Percentiles rank a stretch among this genome's conserved stretches.
Evolutionary conservation across 768 basidiomycete genomes (phyloP).

Genomic region (Suillus lakei): DNA sequence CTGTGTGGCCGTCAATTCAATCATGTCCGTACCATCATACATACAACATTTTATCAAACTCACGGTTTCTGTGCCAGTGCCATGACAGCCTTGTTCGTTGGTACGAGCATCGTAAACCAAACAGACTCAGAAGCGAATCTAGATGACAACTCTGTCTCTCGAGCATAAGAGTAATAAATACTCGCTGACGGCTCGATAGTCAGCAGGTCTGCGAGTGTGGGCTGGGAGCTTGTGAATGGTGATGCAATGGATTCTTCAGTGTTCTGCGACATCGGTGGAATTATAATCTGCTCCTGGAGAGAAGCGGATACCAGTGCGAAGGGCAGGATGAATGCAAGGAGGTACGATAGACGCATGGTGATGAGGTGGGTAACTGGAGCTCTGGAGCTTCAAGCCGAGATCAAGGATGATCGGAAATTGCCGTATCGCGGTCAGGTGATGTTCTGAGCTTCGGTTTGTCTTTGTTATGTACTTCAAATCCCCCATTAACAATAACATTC

Average conservation of each 20-base stretch:
- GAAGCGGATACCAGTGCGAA: constrained; percentile 36
- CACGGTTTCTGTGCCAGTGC: constrained; percentile 82
- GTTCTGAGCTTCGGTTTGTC: too few species aligned
- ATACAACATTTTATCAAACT: constrained; percentile 36
- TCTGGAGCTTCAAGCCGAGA: background rate
- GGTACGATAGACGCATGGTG: constrained; percentile 20
- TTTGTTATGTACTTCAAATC: too few species aligned
- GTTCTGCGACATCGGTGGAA: constrained; percentile 23
- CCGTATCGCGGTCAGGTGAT: background rate
- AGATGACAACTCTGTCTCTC: constrained; percentile 66
- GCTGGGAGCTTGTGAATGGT: constrained; percentile 49
- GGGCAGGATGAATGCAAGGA: constrained; percentile 34
- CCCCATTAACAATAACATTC: too few species aligned
- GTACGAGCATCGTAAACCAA: constrained; percentile 69
- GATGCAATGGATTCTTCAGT: constrained; percentile 22
- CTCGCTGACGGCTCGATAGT: constrained; percentile 77
- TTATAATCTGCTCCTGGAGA: constrained; percentile 30
- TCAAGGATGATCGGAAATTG: background rate
- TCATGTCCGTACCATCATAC: background rate
- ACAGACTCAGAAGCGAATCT: constrained; percentile 42
- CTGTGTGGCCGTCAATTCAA: constrained; percentile 37
- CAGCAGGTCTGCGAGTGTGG: constrained; percentile 74
- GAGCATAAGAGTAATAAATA: constrained; percentile 85
- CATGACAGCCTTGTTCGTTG: constrained; percentile 89
- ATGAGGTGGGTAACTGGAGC: background rate